phyloP scores from a whole-genome alignment of 2,329 filamentous ascomycete species.

The Alternaria atra region DNA sequence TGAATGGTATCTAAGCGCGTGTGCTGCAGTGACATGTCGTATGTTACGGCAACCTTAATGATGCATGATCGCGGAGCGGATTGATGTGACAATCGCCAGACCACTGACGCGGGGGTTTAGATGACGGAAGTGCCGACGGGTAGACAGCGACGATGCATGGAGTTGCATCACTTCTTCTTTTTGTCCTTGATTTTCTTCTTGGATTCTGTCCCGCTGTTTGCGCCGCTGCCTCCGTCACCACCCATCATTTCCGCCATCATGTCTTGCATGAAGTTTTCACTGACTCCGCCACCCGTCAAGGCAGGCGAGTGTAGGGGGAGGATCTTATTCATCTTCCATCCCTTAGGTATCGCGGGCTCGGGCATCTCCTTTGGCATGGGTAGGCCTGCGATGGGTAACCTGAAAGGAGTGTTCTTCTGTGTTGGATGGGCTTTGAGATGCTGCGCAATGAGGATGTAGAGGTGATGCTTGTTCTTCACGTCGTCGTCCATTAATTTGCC shows the following conservation, averaged over 20 bases:
- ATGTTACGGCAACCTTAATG: background rate
- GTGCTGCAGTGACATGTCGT: slow-evolving; percentile 1
- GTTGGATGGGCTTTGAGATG: slow-evolving; percentile 83
- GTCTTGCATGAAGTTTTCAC: slow-evolving; percentile 92
- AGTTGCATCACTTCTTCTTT: slow-evolving; percentile 47
- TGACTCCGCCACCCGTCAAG: slow-evolving; percentile 90
- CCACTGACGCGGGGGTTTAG: background rate
- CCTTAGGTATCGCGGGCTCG: slow-evolving; percentile 73
- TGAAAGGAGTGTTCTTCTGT: slow-evolving; percentile 73
- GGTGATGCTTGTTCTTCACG: slow-evolving; percentile 82
- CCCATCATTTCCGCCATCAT: slow-evolving; percentile 93
- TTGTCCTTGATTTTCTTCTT: slow-evolving; percentile 51
- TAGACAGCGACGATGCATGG: background rate
- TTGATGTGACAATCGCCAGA: background rate
- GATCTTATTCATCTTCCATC: slow-evolving; percentile 88
- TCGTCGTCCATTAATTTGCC: slow-evolving; percentile 60
- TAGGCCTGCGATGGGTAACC: slow-evolving; percentile 76
- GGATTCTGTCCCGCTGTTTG: slow-evolving; percentile 34
- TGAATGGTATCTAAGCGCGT: slow-evolving; percentile 3
- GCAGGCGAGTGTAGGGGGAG: slow-evolving; percentile 89
- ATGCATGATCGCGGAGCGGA: slow-evolving; percentile 4
- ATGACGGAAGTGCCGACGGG: background rate
- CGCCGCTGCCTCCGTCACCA: slow-evolving; percentile 34
- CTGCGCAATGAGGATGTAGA: slow-evolving; percentile 81
- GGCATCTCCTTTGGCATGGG: slow-evolving; percentile 74